phyloP scores from a whole-genome alignment of 148 eudicot genomes.

The Selenicereus undatus region DNA sequence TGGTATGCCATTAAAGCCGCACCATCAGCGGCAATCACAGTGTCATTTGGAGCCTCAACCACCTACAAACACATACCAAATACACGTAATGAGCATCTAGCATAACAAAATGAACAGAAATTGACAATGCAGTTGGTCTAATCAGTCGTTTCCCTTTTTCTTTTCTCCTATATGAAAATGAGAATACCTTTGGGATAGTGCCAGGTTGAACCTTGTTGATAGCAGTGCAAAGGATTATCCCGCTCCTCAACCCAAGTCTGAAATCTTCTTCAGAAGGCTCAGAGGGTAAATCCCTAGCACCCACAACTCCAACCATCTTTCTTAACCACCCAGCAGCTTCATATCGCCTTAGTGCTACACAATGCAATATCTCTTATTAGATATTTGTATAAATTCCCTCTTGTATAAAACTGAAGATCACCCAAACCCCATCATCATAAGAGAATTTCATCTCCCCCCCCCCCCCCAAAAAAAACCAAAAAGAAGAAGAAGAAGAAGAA shows the following conservation, averaged over 20 bases:
- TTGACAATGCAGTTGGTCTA: not conserved
- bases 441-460: not conserved
- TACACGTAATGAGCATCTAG: not conserved
- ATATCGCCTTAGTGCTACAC: constrained; percentile 68
- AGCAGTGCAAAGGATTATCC: constrained; percentile 86
- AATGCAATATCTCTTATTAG: constrained; percentile 10
- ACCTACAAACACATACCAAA: constrained; percentile 36
- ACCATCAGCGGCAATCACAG: constrained; percentile 64
- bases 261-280: constrained; percentile 93
- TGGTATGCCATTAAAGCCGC: constrained; percentile 81
- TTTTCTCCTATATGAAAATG: not conserved
- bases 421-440: not conserved
- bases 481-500: too few relatives aligned
- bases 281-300: constrained; percentile 81
- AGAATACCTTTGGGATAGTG: constrained; percentile 60
- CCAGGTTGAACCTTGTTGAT: constrained; percentile 82
- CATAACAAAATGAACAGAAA: not conserved
- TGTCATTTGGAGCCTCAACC: constrained; percentile 68
- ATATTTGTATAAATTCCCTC: not conserved
- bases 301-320: constrained; percentile 78
- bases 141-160: not conserved
- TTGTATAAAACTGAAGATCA: not conserved
- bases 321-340: constrained; percentile 94
- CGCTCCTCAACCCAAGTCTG: constrained; percentile 84
- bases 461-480: not conserved